Evolutionary conservation across 768 basidiomycete genomes (phyloP).

Genomic region (Tylopilus felleus): DNA sequence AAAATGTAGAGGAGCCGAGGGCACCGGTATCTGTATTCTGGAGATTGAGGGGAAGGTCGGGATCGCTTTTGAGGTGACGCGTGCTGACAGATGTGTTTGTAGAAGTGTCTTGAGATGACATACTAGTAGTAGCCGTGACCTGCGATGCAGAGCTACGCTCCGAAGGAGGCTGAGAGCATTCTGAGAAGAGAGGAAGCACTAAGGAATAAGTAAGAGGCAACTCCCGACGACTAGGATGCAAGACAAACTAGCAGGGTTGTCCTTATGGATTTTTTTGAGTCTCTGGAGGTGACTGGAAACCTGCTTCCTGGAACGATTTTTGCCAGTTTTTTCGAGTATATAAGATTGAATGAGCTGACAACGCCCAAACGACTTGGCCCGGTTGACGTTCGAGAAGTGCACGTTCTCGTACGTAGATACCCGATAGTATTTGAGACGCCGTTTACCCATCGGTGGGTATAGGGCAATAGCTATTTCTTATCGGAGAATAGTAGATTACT

Average conservation of each 20-base stretch:
- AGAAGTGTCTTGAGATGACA: conserved; percentile 10
- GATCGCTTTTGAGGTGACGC: conserved; percentile 14
- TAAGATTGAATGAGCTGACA: conserved; percentile 41
- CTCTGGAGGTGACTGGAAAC: conserved; percentile 40
- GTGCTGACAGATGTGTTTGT: conserved; percentile 7
- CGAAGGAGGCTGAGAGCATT: conserved; percentile 12
- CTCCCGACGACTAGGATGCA: not conserved
- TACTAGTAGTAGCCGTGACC: not conserved
- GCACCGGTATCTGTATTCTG: not conserved
- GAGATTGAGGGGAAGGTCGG: conserved; percentile 4
- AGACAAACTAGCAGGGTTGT: conserved; percentile 33
- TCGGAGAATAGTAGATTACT: conserved; percentile 5
- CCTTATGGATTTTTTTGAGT: conserved; percentile 33
- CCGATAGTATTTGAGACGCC: conserved; percentile 33
- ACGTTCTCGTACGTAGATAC: conserved; percentile 18
- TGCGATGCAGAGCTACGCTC: conserved; percentile 10
- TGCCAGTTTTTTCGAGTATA: conserved; percentile 37
- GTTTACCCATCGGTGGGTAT: conserved; percentile 37
- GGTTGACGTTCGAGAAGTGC: conserved; percentile 5
- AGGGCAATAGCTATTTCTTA: conserved; percentile 24
- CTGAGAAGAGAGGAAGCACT: conserved; percentile 30
- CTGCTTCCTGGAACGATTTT: conserved; percentile 37
- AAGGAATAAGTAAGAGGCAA: not conserved
- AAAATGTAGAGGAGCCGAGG: not conserved
- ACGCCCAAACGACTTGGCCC: conserved; percentile 34